Base-by-base conservation (phyloP, 345 rosid genomes). In the Pistacia integerrima region DNA sequence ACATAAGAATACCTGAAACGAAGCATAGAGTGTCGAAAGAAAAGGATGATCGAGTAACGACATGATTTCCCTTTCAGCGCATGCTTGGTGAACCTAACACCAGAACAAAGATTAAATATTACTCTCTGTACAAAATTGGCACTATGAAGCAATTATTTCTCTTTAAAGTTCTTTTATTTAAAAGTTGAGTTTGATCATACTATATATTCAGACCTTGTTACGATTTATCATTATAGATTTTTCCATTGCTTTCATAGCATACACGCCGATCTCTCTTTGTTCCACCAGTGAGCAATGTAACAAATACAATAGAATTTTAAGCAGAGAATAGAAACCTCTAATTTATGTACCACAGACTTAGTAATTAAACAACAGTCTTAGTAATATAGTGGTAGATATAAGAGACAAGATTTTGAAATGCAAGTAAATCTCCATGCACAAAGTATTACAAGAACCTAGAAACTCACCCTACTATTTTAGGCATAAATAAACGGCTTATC, bases 191-290 rank as follows among this genome's bases (percentile, higher is more conserved):
- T 30, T 18, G 22, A 54, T 64, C 35, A 22, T n/a, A 38, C 4
- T 52, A 52, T 20, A 58, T 70, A 48, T 77, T 46, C 82, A 48
- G 57, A 93, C 98, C 97, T 96, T 96, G 82, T 93, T 92, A 64
- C 94, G 97, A 82, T 87, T 96, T 82, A 93, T 79, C 98, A 96
- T 91, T 81, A 84, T 73, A 52, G 91, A 80, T 84, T 93, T 96
- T 74, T 96, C 99, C 97, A 96, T 93, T 82, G 99, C 98, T 87
- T 93, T 96, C 98, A 93, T 93, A 58, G 99, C 98, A 84, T 83
- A 96, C 25, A n/a, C n/a, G n/a, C n/a, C n/a, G n/a, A n/a, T n/a
- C n/a, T n/a, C n/a, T n/a, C n/a, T n/a, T n/a, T n/a, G n/a, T n/a
- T n/a, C 98, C 84, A 96, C 98, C 79, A 96, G 84, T 96, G 99